These are phyloP conservation scores for Ceratocystis lukuohia DNA, from an alignment of 2,329 filamentous ascomycete genomes.

Conservation along the genomic window DNA sequence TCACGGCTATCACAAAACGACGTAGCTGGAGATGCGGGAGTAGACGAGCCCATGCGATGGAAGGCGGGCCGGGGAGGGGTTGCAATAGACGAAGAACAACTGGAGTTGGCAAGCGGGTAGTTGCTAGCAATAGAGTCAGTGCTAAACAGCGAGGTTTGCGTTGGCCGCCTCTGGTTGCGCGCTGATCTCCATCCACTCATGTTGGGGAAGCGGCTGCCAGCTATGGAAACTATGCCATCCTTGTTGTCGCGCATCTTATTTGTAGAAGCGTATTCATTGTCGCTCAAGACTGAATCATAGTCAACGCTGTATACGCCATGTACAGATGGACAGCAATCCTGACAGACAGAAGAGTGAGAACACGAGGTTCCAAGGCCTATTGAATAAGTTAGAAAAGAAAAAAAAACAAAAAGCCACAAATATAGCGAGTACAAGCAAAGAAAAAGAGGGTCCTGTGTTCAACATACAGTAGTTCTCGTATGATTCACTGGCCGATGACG, in stretches of 20 bases:
- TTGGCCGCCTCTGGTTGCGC: constrained; percentile 27
- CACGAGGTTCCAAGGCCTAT: constrained; percentile 4
- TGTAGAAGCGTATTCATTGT: constrained; percentile 35
- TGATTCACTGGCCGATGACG: constrained; percentile 33
- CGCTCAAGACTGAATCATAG: constrained; percentile 54
- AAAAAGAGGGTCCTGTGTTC: constrained; percentile 26
- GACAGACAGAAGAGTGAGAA: background rate
- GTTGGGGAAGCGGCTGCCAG: constrained; percentile 48
- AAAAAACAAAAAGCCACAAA: constrained; percentile 20
- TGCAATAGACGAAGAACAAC: constrained; percentile 67
- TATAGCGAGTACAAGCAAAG: constrained; percentile 7
- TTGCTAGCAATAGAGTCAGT: constrained; percentile 78
- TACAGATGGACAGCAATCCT: constrained; percentile 19
- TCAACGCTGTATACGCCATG: constrained; percentile 38
- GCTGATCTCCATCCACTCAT: constrained; percentile 37
- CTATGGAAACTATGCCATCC: constrained; percentile 49
- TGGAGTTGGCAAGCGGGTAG: constrained; percentile 45
- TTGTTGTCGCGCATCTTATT: constrained; percentile 20
- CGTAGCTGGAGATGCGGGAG: constrained; percentile 48
- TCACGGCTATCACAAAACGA: constrained; percentile 49
- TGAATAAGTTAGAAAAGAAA: constrained; percentile 7
- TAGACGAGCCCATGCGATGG: constrained; percentile 37
- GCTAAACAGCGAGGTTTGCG: constrained; percentile 44
- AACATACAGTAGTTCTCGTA: constrained; percentile 62
- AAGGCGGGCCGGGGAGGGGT: constrained; percentile 37